Evolutionary conservation across 1,139 yeast genomes (phyloP), one percentile per base, ranked within the genome.

Genomic region (Pichia sp.): DNA sequence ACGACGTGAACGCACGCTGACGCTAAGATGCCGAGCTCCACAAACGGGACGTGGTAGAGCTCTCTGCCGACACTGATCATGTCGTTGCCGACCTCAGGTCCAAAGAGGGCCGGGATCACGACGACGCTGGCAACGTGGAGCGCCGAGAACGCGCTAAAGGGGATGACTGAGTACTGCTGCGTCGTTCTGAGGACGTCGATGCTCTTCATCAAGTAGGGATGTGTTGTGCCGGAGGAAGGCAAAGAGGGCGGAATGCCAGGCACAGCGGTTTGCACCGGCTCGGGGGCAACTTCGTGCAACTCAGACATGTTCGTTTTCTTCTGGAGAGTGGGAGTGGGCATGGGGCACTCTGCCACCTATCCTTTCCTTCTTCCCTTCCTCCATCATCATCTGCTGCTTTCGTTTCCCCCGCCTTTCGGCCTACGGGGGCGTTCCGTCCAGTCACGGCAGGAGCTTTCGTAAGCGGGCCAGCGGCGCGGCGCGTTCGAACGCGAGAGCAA

Each of bases 151-250:
- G 78, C 72, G 0, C 79, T 64, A 63, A 87, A 82, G 10, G 82
- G 73, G 54, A 81, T 77, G 0, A 89, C 82, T 29, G 88, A 80
- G 67, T 82, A 84, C 63, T 81, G 80, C 67, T 87, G 95, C 2
- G 65, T 38, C 15, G 23, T 47, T 1, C 51, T 47, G 8, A 42
- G 61, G 29, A 50, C 30, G 1, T 63, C 58, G 7, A 67, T 58
- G 10, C 51, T 49, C 11, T 32, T 42, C 8, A 49, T 52, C 31
- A 54, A 59, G 44, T 47, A 52, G 40, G 52, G 60, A 42, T 45
- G 57, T 49, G 49, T 50, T 23, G 42, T 55, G 10, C 47, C 54
- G 40, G 5, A 55, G 30, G 3, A 53, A 36, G 31, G 62, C 16
- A 50, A 59, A 2, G 62, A 52, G 1, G 56, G 42, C 11, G 65